Base-by-base conservation (phyloP, 2,329 filamentous ascomycete genomes). In the Fusarium pilosicola region DNA sequence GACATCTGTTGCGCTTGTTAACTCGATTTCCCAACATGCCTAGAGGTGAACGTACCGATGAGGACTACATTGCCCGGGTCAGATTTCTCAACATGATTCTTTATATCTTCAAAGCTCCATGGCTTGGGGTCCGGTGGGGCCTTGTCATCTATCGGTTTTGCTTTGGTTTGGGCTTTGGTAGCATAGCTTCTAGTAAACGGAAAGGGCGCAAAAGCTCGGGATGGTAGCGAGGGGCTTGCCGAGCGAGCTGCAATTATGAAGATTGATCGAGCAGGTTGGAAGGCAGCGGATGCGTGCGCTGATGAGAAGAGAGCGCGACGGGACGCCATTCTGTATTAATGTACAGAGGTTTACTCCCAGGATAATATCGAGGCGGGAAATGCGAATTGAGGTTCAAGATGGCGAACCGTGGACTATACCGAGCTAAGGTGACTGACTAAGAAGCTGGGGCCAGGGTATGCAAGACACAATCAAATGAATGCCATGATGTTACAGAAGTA, bases 91-190 rank as follows among this genome's bases (percentile, higher is more conserved):
- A 79, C 78, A 34, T 84, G 78, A n/a, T 81, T 77, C 79, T 85
- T 80, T 24, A 89, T 75, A 81, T 88, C 85, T 64, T 85, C 82
- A 76, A 89, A 90, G 13, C 74, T 79, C 83, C 86, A 90, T 15
- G 84, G 78, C 75, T 83, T 87, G 75, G 77, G 84, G 14, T 70
- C 70, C 18, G 64, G 55, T 9, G 58, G 46, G 6, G 22, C 13
- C 42, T 24, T 15, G 5, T 54, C 22, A 20, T 18, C 20, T 56
- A 26, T 34, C 17, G 54, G n/a, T 26, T 56, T 39, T 18, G 51
- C 20, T 59, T 44, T 15, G 26, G 39, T 11, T 49, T 32, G 34
- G 34, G 14, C 7, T 18, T 77, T 76, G 7, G 65, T 52, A 8
- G 65, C 61, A n/a, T 65, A 78, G 71, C 55, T 73, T 57, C 62